Conservation (phyloP, 148 eudicot genomes). For the Rheum nobile region DNA sequence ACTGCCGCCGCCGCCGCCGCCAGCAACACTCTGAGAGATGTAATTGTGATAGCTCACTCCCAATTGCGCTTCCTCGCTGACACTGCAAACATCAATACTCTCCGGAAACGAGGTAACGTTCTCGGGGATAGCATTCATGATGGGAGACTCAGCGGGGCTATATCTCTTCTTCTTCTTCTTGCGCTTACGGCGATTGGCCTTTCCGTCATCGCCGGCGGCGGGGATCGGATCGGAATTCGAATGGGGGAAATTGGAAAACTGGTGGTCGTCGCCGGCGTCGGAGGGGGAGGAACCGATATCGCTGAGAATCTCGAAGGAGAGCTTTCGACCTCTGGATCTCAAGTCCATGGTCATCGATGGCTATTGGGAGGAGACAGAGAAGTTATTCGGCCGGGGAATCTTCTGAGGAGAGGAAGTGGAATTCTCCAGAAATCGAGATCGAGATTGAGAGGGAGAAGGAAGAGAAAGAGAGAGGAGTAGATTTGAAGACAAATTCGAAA, state of each 20-base stretch:
- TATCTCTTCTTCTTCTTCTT: constrained; percentile 28
- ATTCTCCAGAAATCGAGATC: not conserved
- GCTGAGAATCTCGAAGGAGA: constrained; percentile 58
- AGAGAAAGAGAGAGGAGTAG: not conserved
- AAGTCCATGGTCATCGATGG: constrained; percentile 26
- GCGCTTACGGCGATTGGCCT: constrained; percentile 25
- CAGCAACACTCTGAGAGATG: constrained; percentile 14
- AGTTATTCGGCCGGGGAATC: not conserved
- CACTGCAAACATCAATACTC: not conserved
- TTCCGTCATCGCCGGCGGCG: constrained; percentile 5
- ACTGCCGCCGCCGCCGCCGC: not conserved
- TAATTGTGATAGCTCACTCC: constrained; percentile 7
- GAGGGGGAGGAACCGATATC: not conserved
- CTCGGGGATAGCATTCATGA: constrained; percentile 20
- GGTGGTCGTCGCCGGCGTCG: not conserved
- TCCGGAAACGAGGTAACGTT: constrained; percentile 8
- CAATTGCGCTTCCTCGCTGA: not conserved
- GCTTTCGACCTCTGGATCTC: constrained; percentile 49
- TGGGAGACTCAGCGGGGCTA: not conserved
- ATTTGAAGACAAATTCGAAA: not conserved
- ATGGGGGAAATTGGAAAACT: constrained; percentile 19
- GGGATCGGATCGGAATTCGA: constrained; percentile 29
- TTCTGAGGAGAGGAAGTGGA: not conserved
- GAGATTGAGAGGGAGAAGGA: not conserved
- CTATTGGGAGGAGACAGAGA: not conserved